Evolutionary conservation across 2,329 filamentous ascomycete species (phyloP).

Genomic region (Coniella lustricola): DNA sequence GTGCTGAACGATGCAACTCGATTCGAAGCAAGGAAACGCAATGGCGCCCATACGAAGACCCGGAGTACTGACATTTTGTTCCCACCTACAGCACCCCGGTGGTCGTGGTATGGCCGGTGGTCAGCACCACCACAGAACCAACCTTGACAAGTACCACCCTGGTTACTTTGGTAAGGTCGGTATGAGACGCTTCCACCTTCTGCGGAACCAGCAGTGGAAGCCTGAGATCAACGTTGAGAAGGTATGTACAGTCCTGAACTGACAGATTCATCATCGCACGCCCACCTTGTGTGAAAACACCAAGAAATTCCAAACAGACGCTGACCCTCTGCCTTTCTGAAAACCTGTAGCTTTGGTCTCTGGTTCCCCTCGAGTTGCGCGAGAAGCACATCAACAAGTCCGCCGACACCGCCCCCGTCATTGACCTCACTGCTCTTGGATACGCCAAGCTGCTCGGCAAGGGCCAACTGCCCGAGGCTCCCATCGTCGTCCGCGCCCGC

Average conservation of each 20-base stretch:
- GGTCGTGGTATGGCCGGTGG: conserved; percentile 91
- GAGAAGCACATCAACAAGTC: conserved; percentile 78
- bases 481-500: conserved; percentile 87
- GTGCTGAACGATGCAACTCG: not conserved
- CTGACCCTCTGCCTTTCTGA: conserved; percentile 13
- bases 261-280: not conserved
- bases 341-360: conserved; percentile 83
- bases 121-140: conserved; percentile 96
- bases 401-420: conserved; percentile 88
- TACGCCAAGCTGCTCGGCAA: conserved; percentile 99
- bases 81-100: conserved; percentile 48
- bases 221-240: conserved; percentile 98
- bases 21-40: not conserved
- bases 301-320: conserved; percentile 16
- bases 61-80: not conserved
- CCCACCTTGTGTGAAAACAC: not conserved
- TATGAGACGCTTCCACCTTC: conserved; percentile 96
- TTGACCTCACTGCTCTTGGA: conserved; percentile 94
- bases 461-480: conserved; percentile 88
- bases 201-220: conserved; percentile 96
- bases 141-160: conserved; percentile 80
- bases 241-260: conserved; percentile 45
- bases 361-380: conserved; percentile 87
- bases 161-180: conserved; percentile 99
- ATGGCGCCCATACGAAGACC: not conserved